Conservation (phyloP, 768 basidiomycete species). For the Leucogyrophana mollusca region DNA sequence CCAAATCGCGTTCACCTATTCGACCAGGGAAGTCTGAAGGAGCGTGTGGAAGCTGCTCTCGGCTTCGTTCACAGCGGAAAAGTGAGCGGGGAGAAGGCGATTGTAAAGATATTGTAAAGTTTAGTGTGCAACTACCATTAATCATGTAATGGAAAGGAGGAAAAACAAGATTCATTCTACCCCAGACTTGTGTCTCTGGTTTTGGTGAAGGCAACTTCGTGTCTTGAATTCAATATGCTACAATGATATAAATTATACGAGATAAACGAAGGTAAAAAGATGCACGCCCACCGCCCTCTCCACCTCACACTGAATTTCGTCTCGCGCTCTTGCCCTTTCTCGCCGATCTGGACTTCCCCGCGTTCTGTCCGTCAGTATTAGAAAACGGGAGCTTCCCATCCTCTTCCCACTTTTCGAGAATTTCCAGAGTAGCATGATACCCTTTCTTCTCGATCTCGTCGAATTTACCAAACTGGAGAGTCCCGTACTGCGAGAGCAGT, state of each 20-base stretch:
- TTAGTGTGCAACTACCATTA: no score
- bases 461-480: conserved; percentile 86
- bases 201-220: no score
- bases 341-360: conserved; percentile 37
- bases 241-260: no score
- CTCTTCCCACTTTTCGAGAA: conserved; percentile 75
- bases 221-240: no score
- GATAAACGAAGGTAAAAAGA: no score
- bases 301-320: conserved; percentile 63
- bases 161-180: no score
- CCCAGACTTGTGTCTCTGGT: no score
- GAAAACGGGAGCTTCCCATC: conserved; percentile 83
- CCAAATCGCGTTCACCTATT: conserved; percentile 41
- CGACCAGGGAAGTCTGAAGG: conserved; percentile 41
- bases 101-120: conserved; percentile 36
- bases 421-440: conserved; percentile 66
- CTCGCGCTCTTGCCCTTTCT: conserved; percentile 77
- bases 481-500: conserved; percentile 65
- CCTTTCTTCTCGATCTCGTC: conserved; percentile 87
- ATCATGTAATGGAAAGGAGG: no score
- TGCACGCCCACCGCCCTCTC: no score
- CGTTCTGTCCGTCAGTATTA: conserved; percentile 56
- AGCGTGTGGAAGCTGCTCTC: conserved; percentile 41
- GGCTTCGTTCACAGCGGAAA: conserved; percentile 46
- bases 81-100: conserved; percentile 49